Conservation (phyloP, 2,329 filamentous ascomycete genomes). For the Didymosphaeria variabile region DNA sequence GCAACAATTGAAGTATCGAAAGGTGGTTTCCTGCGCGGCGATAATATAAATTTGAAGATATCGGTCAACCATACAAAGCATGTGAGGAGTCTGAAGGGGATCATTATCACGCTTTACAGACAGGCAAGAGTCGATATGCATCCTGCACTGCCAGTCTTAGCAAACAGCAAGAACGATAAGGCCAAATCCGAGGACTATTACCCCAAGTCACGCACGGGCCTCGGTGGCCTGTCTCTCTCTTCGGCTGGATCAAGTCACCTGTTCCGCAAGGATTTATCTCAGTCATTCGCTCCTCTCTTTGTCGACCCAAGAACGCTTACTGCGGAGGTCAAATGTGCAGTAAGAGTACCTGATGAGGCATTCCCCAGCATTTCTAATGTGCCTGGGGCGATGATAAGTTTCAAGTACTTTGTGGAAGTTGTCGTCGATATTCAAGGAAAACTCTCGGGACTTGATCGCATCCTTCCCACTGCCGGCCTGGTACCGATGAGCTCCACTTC, state of each 20-base stretch:
- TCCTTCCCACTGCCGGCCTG: slow-evolving; percentile 64
- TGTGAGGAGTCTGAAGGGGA: slow-evolving; percentile 88
- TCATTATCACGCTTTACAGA: slow-evolving; percentile 91
- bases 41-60: slow-evolving; percentile 80
- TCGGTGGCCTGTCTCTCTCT: slow-evolving; percentile 85
- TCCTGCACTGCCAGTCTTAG: slow-evolving; percentile 67
- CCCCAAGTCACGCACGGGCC: slow-evolving; percentile 84
- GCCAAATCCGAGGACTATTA: slow-evolving; percentile 84
- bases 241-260: slow-evolving; percentile 87
- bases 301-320: slow-evolving; percentile 82
- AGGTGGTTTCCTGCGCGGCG: slow-evolving; percentile 85
- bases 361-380: slow-evolving; percentile 93
- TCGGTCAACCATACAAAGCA: slow-evolving; percentile 87
- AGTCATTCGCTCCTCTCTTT: slow-evolving; percentile 87
- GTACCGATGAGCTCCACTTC: slow-evolving; percentile 57
- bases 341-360: slow-evolving; percentile 86
- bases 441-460: slow-evolving; percentile 76
- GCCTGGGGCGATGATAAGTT: slow-evolving; percentile 92
- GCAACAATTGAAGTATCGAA: slow-evolving; percentile 84
- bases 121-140: slow-evolving; percentile 89
- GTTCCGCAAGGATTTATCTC: slow-evolving; percentile 94
- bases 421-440: slow-evolving; percentile 92
- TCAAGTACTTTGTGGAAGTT: slow-evolving; percentile 93
- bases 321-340: slow-evolving; percentile 80
- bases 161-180: slow-evolving; percentile 72